phyloP scores from a whole-genome alignment of 805 yeast genomes.

The Hagleromyces aurorensis region DNA sequence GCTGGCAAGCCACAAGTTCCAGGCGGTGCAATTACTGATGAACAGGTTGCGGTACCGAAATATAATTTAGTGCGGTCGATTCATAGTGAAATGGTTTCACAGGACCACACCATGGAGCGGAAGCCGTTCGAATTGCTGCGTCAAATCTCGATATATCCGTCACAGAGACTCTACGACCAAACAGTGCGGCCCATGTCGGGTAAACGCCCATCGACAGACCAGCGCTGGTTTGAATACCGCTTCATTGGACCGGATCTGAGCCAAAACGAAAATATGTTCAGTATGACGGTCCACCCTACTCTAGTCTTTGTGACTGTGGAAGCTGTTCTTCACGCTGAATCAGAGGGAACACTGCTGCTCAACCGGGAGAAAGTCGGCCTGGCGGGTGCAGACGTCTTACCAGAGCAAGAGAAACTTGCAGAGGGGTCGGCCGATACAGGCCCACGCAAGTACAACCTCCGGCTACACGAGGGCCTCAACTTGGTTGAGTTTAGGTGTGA shows the following conservation, averaged over 20 bases:
- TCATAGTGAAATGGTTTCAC: conserved; percentile 15
- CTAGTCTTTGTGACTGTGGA: conserved; percentile 25
- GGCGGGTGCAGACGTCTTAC: conserved; percentile 3
- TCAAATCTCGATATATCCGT: conserved; percentile 21
- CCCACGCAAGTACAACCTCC: conserved; percentile 23
- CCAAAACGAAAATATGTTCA: conserved; percentile 23
- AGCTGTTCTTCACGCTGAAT: conserved; percentile 11
- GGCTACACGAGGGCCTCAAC: conserved; percentile 28
- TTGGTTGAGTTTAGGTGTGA: conserved; percentile 21
- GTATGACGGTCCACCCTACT: conserved; percentile 24
- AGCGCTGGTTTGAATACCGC: conserved; percentile 27
- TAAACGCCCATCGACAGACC: conserved; percentile 24
- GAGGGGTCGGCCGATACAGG: conserved; percentile 6
- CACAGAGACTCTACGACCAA: conserved; percentile 23
- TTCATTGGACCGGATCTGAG: conserved; percentile 22
- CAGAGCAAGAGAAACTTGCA: conserved; percentile 5
- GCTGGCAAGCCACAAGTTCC: no score
- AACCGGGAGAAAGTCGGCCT: conserved; percentile 21
- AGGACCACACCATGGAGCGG: conserved; percentile 17
- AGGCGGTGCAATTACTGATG: conserved; percentile 6
- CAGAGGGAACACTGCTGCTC: conserved; percentile 12
- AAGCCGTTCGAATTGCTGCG: conserved; percentile 20
- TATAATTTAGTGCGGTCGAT: conserved; percentile 25
- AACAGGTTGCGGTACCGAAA: conserved; percentile 20
- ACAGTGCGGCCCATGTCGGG: conserved; percentile 25